Percentiles rank a stretch among this genome's conserved stretches.
These are phyloP conservation scores for Saturnispora mendoncae DNA, from an alignment of 805 yeast species.

Conservation along the genomic window DNA sequence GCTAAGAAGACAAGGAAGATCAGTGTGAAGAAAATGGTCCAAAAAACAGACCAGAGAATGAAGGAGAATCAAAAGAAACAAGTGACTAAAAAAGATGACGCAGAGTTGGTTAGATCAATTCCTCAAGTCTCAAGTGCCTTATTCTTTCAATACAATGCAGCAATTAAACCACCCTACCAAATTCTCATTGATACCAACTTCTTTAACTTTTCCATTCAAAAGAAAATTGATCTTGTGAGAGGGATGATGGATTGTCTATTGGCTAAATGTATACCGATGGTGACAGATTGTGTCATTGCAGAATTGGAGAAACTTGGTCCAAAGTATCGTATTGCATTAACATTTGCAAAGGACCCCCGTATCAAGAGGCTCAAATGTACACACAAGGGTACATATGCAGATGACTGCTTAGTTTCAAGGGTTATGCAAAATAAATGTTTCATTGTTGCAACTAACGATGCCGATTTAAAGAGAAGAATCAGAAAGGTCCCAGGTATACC, in stretches of 20 bases:
- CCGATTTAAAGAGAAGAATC: slow-evolving; percentile 86
- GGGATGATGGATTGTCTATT: slow-evolving; percentile 95
- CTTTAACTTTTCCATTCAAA: slow-evolving; percentile 91
- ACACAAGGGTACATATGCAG: slow-evolving; percentile 96
- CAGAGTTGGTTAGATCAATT: slow-evolving; percentile 62
- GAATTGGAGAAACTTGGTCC: slow-evolving; percentile 96
- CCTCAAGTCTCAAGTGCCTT: slow-evolving; percentile 96
- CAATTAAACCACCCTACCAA: slow-evolving; percentile 97
- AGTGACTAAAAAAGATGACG: slow-evolving; percentile 44
- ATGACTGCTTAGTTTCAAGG: slow-evolving; percentile 90
- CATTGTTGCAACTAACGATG: slow-evolving; percentile 97
- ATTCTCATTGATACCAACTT: slow-evolving; percentile 94
- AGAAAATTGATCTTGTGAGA: slow-evolving; percentile 86
- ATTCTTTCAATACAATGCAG: slow-evolving; percentile 87
- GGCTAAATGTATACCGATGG: slow-evolving; percentile 91
- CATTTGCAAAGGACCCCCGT: slow-evolving; percentile 89
- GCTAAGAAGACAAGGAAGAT: slow-evolving; percentile 96
- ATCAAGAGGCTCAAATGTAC: slow-evolving; percentile 79
- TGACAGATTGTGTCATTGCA: slow-evolving; percentile 97
- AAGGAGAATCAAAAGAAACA: slow-evolving; percentile 37
- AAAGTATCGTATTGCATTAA: slow-evolving; percentile 84
- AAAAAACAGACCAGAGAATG: slow-evolving; percentile 60
- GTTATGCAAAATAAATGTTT: slow-evolving; percentile 95
- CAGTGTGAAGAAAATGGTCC: slow-evolving; percentile 82
- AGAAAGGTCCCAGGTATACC: slow-evolving; percentile 98